These are phyloP conservation scores for Westerdykella ornata DNA, from an alignment of 2,329 filamentous ascomycete species.

Conservation along the genomic window DNA sequence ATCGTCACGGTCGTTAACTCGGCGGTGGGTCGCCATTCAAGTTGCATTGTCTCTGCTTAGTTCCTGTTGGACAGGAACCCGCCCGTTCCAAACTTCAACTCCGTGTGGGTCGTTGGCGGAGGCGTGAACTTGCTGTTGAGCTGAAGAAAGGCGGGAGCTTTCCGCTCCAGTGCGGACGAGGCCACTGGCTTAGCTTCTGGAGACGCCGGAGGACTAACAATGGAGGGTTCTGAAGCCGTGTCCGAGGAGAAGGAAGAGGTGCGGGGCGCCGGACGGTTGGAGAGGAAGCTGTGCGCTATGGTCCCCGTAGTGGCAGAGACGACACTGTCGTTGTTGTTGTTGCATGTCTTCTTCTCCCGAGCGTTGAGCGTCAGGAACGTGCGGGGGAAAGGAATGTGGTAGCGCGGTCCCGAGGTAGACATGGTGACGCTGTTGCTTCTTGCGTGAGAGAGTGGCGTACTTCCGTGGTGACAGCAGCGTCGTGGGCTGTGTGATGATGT, in stretches of 20 bases:
- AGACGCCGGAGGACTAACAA: slow-evolving; percentile 14
- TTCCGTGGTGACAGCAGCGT: no score
- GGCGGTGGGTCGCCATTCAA: background rate
- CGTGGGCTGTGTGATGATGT: no score
- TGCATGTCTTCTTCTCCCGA: slow-evolving; percentile 18
- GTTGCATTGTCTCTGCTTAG: slow-evolving; percentile 9
- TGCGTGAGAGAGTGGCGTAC: no score
- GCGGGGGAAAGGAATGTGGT: slow-evolving; percentile 35
- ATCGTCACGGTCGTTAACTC: background rate
- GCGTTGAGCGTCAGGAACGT: slow-evolving; percentile 34
- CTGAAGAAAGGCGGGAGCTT: slow-evolving; percentile 27
- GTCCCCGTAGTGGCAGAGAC: slow-evolving; percentile 18
- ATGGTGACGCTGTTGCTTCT: slow-evolving; percentile 25
- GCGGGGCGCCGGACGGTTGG: slow-evolving; percentile 25
- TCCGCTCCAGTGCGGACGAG: slow-evolving; percentile 12
- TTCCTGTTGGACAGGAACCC: slow-evolving; percentile 30
- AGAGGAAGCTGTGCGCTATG: slow-evolving; percentile 33
- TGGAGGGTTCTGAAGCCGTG: slow-evolving; percentile 8
- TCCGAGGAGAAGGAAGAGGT: slow-evolving; percentile 27
- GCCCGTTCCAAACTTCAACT: slow-evolving; percentile 19
- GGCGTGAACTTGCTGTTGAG: slow-evolving; percentile 30
- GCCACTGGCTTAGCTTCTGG: slow-evolving; percentile 21
- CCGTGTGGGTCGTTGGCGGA: slow-evolving; percentile 17
- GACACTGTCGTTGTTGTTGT: slow-evolving; percentile 1
- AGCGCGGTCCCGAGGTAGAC: slow-evolving; percentile 28